These are phyloP conservation scores for Cladosporium cucumerinum DNA, from an alignment of 2,329 filamentous ascomycete genomes.

Conservation along the genomic window DNA sequence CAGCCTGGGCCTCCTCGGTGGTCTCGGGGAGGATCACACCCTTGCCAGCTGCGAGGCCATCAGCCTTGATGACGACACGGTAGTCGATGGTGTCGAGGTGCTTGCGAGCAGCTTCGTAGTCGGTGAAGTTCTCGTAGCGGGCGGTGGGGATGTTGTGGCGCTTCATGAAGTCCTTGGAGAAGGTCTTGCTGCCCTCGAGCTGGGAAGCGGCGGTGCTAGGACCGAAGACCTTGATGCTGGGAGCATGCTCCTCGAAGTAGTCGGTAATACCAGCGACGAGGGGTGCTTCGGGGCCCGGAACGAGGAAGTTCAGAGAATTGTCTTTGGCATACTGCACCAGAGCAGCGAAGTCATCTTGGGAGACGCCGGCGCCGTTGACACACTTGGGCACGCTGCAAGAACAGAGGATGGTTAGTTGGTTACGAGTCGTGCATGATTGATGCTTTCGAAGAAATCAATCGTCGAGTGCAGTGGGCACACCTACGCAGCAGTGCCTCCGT, in stretches of 20 bases:
- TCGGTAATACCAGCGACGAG: constrained; percentile 86
- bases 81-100: constrained; percentile 72
- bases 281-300: constrained; percentile 90
- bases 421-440: background rate
- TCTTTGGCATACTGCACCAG: constrained; percentile 73
- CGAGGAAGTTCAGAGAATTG: constrained; percentile 73
- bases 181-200: constrained; percentile 96
- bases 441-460: background rate
- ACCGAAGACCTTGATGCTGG: constrained; percentile 74
- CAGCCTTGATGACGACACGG: constrained; percentile 88
- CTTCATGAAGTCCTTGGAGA: constrained; percentile 97
- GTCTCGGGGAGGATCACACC: constrained; percentile 84
- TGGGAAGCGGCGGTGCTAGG: constrained; percentile 78
- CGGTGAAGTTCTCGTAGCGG: constrained; percentile 75
- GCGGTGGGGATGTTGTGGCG: constrained; percentile 87
- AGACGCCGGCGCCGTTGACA: constrained; percentile 64
- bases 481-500: constrained; percentile 72
- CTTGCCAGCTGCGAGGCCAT: constrained; percentile 88
- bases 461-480: constrained; percentile 20
- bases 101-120: constrained; percentile 39
- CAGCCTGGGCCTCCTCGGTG: constrained; percentile 77
- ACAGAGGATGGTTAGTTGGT: constrained; percentile 17
- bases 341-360: constrained; percentile 71
- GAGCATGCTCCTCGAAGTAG: constrained; percentile 60
- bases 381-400: constrained; percentile 31